Evolutionary conservation across 768 basidiomycete genomes (phyloP), one percentile per base, ranked within the genome.

Genomic region (Mycena kentingensis): DNA sequence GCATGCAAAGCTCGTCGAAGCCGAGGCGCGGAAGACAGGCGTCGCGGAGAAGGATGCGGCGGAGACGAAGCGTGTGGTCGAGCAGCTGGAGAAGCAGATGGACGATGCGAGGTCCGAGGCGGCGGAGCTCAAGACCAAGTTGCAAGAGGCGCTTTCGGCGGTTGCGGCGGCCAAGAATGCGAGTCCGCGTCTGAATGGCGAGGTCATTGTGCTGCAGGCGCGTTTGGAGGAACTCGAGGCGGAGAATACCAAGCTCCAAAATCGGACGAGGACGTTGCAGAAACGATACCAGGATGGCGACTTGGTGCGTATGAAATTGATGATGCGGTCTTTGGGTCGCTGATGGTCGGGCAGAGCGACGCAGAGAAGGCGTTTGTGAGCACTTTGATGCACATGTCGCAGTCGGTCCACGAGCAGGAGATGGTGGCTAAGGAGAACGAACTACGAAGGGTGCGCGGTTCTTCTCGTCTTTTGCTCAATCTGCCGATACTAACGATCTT

Each of bases 361-460:
- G 60, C 70, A 13, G 84, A 85, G 63, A 80, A 75, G 60, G 72
- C 66, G 4, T 73, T 85, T 41, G 76, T 80, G 7, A 65, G 73
- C 46, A 65, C 69, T 42, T 58, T 85, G 26, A 70, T 80, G 56
- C 67, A 67, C 34, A 65, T 76, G 41, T 73, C 78, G 15, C 72
- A 77, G 45, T 70, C 73, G 11, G 65, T 77, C 19, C 75, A 83
- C 57, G 83, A 82, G 54, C 74, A 82, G 46, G 77, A 78, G 16
- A 67, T 77, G 31, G 74, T 83, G 26, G 72, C 70, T 22, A 83
- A 83, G 62, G 72, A 71, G 46, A 82, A 84, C 57, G 82, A 84
- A 49, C 72, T 85, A 25, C 77, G 76, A 52, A 71, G 77, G 55
- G 83, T 83, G 54, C 36, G 72, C 66, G 35, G 27, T 34, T 46